Percentiles rank a stretch among this genome's conserved stretches.
phyloP scores from a whole-genome alignment of 1,139 yeast species.

The Yamadazyma friedrichii region DNA sequence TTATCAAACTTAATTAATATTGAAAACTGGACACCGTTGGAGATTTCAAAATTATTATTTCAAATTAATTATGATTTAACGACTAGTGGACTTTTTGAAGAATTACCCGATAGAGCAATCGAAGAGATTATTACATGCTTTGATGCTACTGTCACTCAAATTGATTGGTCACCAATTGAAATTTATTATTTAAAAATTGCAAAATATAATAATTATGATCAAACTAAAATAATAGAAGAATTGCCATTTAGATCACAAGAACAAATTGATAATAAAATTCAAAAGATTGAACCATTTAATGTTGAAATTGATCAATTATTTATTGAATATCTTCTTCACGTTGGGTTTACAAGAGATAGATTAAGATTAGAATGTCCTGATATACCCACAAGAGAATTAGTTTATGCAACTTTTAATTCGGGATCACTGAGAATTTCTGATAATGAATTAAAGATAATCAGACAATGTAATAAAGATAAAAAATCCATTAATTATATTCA shows the following conservation, averaged over 20 bases:
- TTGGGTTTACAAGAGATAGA: constrained; percentile 9
- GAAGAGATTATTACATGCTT: constrained; percentile 10
- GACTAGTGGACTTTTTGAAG: constrained; percentile 14
- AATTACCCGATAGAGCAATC: constrained; percentile 14
- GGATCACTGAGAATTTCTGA: constrained; percentile 3
- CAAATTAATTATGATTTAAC: constrained; percentile 13
- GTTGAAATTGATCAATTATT: constrained; percentile 9
- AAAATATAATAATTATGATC: constrained; percentile 4
- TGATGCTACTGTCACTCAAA: not conserved
- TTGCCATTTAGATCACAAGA: constrained; percentile 11
- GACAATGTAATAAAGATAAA: constrained; percentile 7
- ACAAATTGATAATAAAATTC: constrained; percentile 5
- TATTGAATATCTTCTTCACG: constrained; percentile 10
- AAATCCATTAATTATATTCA: constrained; percentile 13
- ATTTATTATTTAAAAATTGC: constrained; percentile 10
- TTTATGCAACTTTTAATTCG: not conserved
- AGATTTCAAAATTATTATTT: constrained; percentile 3
- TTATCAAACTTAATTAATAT: not conserved
- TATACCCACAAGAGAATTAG: constrained; percentile 16
- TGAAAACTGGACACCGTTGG: constrained; percentile 5
- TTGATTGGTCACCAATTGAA: constrained; percentile 14
- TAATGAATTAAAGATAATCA: constrained; percentile 10
- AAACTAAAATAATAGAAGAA: constrained; percentile 11
- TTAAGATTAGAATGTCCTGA: constrained; percentile 15
- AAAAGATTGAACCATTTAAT: constrained; percentile 1